Evolutionary conservation across 352 stramenopile genomes (phyloP).

Genomic region (Detonula confervacea): DNA sequence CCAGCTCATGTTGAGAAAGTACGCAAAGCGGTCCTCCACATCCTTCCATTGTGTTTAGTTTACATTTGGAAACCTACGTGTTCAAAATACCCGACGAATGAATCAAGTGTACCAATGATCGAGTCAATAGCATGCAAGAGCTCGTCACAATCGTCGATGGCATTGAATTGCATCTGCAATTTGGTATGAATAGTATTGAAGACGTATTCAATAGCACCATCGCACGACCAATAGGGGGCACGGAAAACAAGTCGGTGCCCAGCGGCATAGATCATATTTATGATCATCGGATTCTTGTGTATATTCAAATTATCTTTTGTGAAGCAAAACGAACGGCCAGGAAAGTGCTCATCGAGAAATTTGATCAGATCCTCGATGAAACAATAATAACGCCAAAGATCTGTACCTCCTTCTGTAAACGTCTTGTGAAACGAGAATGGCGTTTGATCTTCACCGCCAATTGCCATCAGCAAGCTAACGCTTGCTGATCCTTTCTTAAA

Average conservation of each 20-base stretch:
- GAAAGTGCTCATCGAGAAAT: conserved; percentile 3
- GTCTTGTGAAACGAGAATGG: background rate
- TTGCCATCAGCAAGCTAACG: conserved; percentile 8
- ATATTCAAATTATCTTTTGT: conserved; percentile 38
- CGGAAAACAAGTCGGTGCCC: conserved; percentile 28
- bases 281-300: conserved; percentile 4
- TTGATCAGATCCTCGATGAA: conserved; percentile 4
- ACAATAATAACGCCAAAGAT: conserved; percentile 4
- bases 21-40: no score
- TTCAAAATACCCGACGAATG: background rate
- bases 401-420: conserved; percentile 1
- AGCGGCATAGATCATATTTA: background rate
- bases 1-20: no score
- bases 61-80: background rate
- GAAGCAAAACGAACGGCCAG: conserved; percentile 3
- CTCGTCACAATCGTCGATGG: background rate
- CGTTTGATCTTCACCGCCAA: conserved; percentile 1
- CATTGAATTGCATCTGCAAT: background rate
- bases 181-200: background rate
- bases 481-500: conserved; percentile 13
- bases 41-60: no score
- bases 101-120: background rate
- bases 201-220: conserved; percentile 2
- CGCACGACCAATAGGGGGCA: conserved; percentile 19
- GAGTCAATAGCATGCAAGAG: background rate